phyloP scores from a whole-genome alignment of 2,329 filamentous ascomycete genomes.

The Sporothrix protearum region DNA sequence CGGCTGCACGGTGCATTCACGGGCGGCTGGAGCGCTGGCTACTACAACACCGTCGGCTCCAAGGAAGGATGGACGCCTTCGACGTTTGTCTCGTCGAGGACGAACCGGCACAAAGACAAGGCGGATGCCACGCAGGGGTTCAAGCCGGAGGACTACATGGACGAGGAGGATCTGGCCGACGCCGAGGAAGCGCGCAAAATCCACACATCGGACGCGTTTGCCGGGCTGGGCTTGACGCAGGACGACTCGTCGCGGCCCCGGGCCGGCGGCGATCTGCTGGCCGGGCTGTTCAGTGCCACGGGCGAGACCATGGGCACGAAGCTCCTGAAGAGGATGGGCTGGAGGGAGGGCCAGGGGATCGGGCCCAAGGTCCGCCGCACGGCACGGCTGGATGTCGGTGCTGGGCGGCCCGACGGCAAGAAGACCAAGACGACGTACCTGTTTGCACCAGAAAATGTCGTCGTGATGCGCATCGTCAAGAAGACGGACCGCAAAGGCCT shows the following conservation, averaged over 20 bases:
- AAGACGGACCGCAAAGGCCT: conserved; percentile 70
- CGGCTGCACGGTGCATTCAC: conserved; percentile 94
- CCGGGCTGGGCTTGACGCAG: conserved; percentile 67
- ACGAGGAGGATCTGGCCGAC: conserved; percentile 90
- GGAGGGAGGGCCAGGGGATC: conserved; percentile 89
- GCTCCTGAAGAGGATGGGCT: conserved; percentile 87
- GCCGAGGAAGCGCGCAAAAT: conserved; percentile 73
- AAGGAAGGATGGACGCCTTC: conserved; percentile 97
- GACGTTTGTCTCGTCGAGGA: conserved; percentile 85
- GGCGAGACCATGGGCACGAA: conserved; percentile 86
- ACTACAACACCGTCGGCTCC: conserved; percentile 96
- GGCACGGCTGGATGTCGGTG: conserved; percentile 61
- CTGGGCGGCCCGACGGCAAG: conserved; percentile 31
- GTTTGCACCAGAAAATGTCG: conserved; percentile 80
- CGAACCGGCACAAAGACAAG: conserved; percentile 68
- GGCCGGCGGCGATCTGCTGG: conserved; percentile 43
- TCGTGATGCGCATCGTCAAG: conserved; percentile 61
- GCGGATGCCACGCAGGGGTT: conserved; percentile 49
- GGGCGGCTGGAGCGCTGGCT: conserved; percentile 94
- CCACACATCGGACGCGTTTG: conserved; percentile 69
- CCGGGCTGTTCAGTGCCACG: conserved; percentile 66
- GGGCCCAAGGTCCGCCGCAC: conserved; percentile 77
- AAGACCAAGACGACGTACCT: conserved; percentile 55
- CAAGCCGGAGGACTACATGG: conserved; percentile 91
- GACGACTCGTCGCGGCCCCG: conserved; percentile 51